Evolutionary conservation across 1,284 basidiomycete genomes (phyloP).

Genomic region (Cutaneotrichosporon cutaneum): DNA sequence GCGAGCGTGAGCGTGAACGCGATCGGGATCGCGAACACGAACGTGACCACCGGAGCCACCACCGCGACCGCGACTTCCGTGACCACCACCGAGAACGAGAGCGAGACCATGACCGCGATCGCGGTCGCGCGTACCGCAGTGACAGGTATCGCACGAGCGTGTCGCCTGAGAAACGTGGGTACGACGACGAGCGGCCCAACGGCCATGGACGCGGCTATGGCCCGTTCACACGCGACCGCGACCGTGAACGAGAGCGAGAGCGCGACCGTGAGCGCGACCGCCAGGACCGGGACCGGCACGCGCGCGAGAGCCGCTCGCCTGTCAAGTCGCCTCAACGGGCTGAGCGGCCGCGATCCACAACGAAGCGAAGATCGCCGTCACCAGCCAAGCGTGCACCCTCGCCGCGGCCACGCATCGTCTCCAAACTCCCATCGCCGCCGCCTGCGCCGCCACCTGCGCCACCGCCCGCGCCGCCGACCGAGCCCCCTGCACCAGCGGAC

Average conservation of each 20-base stretch:
- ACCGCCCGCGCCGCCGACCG: slow-evolving; percentile 1
- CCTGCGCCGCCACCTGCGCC: slow-evolving; percentile 5
- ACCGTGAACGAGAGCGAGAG: slow-evolving; percentile 1
- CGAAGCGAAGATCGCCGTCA: slow-evolving; percentile 9
- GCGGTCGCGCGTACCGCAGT: not conserved
- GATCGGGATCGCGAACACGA: slow-evolving; percentile 13
- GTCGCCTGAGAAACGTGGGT: slow-evolving; percentile 10
- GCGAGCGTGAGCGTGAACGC: slow-evolving; percentile 17
- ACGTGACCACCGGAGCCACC: not conserved
- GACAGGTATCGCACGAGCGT: slow-evolving; percentile 3
- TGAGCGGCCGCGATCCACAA: not conserved
- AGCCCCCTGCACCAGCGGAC: not conserved
- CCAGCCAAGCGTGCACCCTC: slow-evolving; percentile 4
- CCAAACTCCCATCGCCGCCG: slow-evolving; percentile 1
- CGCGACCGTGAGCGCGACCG: slow-evolving; percentile 7
- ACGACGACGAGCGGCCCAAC: slow-evolving; percentile 11
- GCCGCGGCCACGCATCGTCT: not conserved
- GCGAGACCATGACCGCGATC: slow-evolving; percentile 13
- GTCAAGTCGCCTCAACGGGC: slow-evolving; percentile 6
- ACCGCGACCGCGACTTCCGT: not conserved
- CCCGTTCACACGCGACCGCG: not conserved
- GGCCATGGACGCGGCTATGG: slow-evolving; percentile 1
- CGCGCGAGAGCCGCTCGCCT: slow-evolving; percentile 1
- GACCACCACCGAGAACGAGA: slow-evolving; percentile 12
- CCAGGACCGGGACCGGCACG: slow-evolving; percentile 2